phyloP scores from a whole-genome alignment of 106 monocot species.

The Acorus calamus region DNA sequence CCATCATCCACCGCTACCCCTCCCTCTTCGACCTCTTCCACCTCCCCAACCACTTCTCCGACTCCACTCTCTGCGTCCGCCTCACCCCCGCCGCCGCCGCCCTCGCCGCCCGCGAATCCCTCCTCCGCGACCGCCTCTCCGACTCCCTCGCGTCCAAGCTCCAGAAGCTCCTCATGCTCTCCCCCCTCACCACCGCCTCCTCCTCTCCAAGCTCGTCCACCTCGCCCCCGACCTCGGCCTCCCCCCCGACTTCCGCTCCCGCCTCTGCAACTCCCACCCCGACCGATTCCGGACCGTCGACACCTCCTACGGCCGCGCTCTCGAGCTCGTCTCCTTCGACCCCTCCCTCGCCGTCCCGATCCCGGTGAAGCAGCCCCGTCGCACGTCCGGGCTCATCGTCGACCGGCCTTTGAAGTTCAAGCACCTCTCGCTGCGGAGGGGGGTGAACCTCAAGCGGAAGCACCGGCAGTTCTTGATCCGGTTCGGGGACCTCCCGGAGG shows the following conservation, averaged over 20 bases:
- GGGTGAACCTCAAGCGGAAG: constrained; percentile 60
- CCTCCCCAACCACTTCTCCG: constrained; percentile 19
- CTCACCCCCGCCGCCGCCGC: constrained; percentile 58
- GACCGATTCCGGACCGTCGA: constrained; percentile 48
- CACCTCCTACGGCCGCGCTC: constrained; percentile 63
- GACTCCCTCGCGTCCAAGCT: constrained; percentile 55
- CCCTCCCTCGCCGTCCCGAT: constrained; percentile 15
- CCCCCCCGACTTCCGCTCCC: constrained; percentile 54
- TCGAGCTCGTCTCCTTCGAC: constrained; percentile 40
- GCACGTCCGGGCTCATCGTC: constrained; percentile 36
- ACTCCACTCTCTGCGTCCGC: constrained; percentile 26
- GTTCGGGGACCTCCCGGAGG: constrained; percentile 46
- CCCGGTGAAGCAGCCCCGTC: constrained; percentile 3
- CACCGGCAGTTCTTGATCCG: constrained; percentile 57
- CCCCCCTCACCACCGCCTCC: constrained; percentile 33
- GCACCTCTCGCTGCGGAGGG: constrained; percentile 43
- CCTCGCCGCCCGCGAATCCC: constrained; percentile 27
- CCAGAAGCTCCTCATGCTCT: constrained; percentile 59
- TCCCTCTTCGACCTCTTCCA: constrained; percentile 65
- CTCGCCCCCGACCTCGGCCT: constrained; percentile 81
- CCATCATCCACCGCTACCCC: constrained; percentile 78
- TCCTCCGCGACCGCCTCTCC: constrained; percentile 19
- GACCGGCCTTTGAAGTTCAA: constrained; percentile 59
- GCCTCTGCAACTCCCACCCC: constrained; percentile 53
- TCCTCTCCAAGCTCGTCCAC: constrained; percentile 71